Evolutionary conservation across 495 filamentous ascomycete genomes (phyloP).

Genomic region (Penicillium riverlandense): DNA sequence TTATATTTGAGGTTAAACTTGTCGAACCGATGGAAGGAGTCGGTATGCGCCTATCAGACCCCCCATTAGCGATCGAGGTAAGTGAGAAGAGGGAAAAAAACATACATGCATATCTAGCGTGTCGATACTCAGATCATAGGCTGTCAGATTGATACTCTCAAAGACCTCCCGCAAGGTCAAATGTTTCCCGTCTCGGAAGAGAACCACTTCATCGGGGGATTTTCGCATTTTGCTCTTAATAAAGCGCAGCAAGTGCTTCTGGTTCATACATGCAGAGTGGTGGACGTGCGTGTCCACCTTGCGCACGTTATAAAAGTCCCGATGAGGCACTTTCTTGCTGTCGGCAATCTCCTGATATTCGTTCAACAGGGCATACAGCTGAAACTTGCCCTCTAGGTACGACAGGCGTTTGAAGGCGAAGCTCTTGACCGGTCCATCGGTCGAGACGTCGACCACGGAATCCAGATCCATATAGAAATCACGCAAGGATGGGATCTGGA

Average conservation of each 20-base stretch:
- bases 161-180: conserved; percentile 90
- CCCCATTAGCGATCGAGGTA: conserved; percentile 1
- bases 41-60: conserved; percentile 76
- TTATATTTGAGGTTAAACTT: conserved; percentile 99
- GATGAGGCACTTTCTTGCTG: conserved; percentile 92
- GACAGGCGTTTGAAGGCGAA: conserved; percentile 92
- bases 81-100: conserved; percentile 4
- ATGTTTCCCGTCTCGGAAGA: conserved; percentile 88
- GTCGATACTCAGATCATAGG: conserved; percentile 97
- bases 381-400: conserved; percentile 94
- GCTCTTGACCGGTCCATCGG: conserved; percentile 92
- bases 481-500: conserved; percentile 77
- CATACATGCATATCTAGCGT: conserved; percentile 96
- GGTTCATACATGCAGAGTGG: conserved; percentile 99
- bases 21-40: conserved; percentile 97
- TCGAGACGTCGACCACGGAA: conserved; percentile 71
- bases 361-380: conserved; percentile 84
- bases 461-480: conserved; percentile 98
- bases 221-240: conserved; percentile 99
- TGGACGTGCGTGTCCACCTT: conserved; percentile 99
- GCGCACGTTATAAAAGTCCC: conserved; percentile 97
- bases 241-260: conserved; percentile 94
- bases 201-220: conserved; percentile 84
- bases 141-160: conserved; percentile 91
- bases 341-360: conserved; percentile 97